A percentile compares a stretch with the other conserved stretches of the same genome.
Evolutionary conservation across 768 basidiomycete genomes (phyloP).

Genomic region (Thelephora aurantiotincta): DNA sequence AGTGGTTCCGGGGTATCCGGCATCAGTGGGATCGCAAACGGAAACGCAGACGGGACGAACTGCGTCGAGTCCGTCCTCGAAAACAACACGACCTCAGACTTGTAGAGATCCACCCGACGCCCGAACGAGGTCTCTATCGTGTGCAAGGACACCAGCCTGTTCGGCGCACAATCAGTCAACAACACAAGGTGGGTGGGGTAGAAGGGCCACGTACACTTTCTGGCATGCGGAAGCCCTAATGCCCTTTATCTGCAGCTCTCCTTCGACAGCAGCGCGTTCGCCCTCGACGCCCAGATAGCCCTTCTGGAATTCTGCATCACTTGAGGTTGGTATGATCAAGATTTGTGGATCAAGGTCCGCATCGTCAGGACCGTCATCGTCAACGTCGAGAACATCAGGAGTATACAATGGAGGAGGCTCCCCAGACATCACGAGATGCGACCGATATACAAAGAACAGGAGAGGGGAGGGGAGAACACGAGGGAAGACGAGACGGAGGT

Average conservation of each 20-base stretch:
- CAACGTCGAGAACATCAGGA: not conserved
- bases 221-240: constrained; percentile 39
- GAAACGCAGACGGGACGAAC: constrained; percentile 44
- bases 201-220: constrained; percentile 48
- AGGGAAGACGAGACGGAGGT: not conserved
- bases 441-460: not conserved
- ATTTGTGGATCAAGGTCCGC: constrained; percentile 36
- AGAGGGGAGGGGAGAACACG: not conserved
- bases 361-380: not conserved
- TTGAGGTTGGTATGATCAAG: constrained; percentile 56
- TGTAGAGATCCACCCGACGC: constrained; percentile 51
- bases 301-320: constrained; percentile 69
- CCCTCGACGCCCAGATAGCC: constrained; percentile 77
- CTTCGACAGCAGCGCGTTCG: constrained; percentile 73
- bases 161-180: constrained; percentile 8
- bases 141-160: constrained; percentile 50
- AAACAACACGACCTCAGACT: constrained; percentile 42
- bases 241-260: constrained; percentile 78
- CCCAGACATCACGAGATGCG: not conserved
- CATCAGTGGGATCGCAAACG: constrained; percentile 73
- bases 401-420: not conserved
- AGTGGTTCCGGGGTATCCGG: constrained; percentile 76
- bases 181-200: constrained; percentile 1
- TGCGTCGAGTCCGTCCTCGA: constrained; percentile 22
- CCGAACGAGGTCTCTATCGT: constrained; percentile 51